Base-by-base conservation (phyloP, 2,329 filamentous ascomycete species). In the Didymella sp. region DNA sequence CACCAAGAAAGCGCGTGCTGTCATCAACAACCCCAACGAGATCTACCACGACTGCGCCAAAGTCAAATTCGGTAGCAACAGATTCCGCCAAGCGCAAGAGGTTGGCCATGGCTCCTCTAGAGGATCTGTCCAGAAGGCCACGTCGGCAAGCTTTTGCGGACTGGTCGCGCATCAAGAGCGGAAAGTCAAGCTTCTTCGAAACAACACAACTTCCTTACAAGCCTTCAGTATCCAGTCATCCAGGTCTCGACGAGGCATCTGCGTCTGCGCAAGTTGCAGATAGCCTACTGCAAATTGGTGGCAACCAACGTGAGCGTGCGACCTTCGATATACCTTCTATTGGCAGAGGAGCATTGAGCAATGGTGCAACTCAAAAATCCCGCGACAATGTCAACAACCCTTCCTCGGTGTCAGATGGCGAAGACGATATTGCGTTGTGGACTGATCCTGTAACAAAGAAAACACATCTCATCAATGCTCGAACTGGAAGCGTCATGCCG, bases 391-490 rank as follows among this genome's bases (percentile, higher is more conserved):
- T 15, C 15, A 8, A 30, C 17, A 38, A 35, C 1, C 12, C 17
- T 2, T n/a, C 8, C n/a, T n/a, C 45, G 12, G 49, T 41, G 9
- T 53, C 3, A 53, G 52, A 21, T 42, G 66, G 19, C 22, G 31
- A 50, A 33, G 78, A 79, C 45, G 69, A 70, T n/a, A 71, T 76
- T 0, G 69, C 85, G 0, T 57, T 75, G 15, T 92, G 89, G 89
- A 79, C 77, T 1, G 85, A 92, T 63, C 87, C 88, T 0, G 66
- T 75, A 8, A 89, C 85, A 0, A 83, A 81, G 60, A 75, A 82
- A 56, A 77, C 63, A 1, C 80, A 80, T 42, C 52, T 77, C 2
- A 71, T 89, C n/a, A 84, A 88, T 60, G 67, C 78, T 6, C 79
- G 82, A 19, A 89, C 85, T 9, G 87, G 86, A 1, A 74, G 76